Evolutionary conservation across 495 filamentous ascomycete species (phyloP), one percentile per base, ranked within the genome.

Genomic region (Xylaria curta): DNA sequence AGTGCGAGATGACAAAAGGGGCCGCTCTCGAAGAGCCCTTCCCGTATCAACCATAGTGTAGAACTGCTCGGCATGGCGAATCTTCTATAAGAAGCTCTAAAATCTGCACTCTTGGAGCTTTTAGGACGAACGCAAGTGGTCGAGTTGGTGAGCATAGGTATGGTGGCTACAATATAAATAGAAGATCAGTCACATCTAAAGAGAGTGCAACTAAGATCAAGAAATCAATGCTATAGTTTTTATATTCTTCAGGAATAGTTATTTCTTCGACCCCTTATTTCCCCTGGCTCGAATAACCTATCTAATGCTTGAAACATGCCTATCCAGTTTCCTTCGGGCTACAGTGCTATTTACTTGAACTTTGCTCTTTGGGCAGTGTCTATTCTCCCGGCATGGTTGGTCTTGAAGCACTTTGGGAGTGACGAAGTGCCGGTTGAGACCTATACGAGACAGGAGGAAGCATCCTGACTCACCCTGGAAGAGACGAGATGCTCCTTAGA

Each of bases 311-410:
- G 4, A 28, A 56, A 6, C 5, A 19, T 7, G 12, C 2, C 12
- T 31, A 8, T 56, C 2, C 26, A 54, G 21, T 12, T 17, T 56
- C 2, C 26, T 56, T 31, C 26, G 3, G 31, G 5, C 53, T 8
- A 15, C 15, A 88, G 89, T 19, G 85, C 83, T 44, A 80, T 89
- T 0, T 91, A 91, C 73, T 81, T 91, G 71, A 91, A 90, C 74
- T 90, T 91, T 73, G 87, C 81, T 5, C 76, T 91, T 13, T 91
- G 89, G 89, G 88, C 80, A 0, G 67, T 88, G 13, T 80, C 89
- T 0, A 79, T 91, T 4, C 42, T 85, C 0, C 89, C 88, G 0
- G 87, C 87, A n/a, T 91, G 89, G 89, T 68, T 88, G 36, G 82
- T 91, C 4, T 75, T 91, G 15, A 82, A 80, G 38, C 72, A 88